Percentiles rank a stretch among this genome's conserved stretches.
These are phyloP conservation scores for Ceratobasidium sp. DNA, from an alignment of 1,284 basidiomycete species.

Conservation along the genomic window DNA sequence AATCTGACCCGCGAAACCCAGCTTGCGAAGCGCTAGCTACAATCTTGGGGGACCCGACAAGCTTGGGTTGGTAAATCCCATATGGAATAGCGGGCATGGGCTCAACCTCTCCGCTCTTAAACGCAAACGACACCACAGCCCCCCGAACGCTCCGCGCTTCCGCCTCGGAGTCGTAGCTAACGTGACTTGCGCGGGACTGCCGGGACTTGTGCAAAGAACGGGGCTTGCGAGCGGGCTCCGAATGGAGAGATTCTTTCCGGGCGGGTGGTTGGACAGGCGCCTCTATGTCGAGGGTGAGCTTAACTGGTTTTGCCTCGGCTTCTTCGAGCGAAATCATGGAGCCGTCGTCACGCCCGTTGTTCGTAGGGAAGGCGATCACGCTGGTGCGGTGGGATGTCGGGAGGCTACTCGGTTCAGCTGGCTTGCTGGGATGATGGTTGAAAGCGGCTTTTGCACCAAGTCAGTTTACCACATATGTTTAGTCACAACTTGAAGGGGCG, in stretches of 20 bases:
- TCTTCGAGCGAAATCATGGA: slow-evolving; percentile 7
- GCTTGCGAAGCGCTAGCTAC: not conserved
- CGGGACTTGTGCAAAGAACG: slow-evolving; percentile 5
- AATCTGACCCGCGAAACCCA: not conserved
- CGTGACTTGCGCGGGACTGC: slow-evolving; percentile 20
- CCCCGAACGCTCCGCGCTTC: slow-evolving; percentile 44
- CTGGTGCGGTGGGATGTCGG: slow-evolving; percentile 27
- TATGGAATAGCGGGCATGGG: slow-evolving; percentile 32
- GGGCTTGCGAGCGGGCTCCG: slow-evolving; percentile 29
- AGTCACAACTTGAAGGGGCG: not conserved
- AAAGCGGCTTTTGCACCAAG: slow-evolving; percentile 44
- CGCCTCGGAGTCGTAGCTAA: slow-evolving; percentile 22
- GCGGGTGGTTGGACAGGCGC: slow-evolving; percentile 27
- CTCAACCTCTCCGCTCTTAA: slow-evolving; percentile 40
- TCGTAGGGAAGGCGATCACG: slow-evolving; percentile 31
- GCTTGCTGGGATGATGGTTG: slow-evolving; percentile 41
- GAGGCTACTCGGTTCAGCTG: slow-evolving; percentile 25
- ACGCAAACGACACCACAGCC: slow-evolving; percentile 44
- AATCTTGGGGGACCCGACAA: slow-evolving; percentile 14
- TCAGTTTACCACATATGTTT: not conserved
- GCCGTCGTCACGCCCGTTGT: slow-evolving; percentile 39
- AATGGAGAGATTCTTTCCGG: slow-evolving; percentile 11
- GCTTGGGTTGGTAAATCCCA: slow-evolving; percentile 30
- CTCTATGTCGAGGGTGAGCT: slow-evolving; percentile 8
- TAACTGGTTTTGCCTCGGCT: slow-evolving; percentile 12